A percentile compares a stretch with the other conserved stretches of the same genome.
Conservation (phyloP, 2,329 filamentous ascomycete species). For the Trichothecium roseum region DNA sequence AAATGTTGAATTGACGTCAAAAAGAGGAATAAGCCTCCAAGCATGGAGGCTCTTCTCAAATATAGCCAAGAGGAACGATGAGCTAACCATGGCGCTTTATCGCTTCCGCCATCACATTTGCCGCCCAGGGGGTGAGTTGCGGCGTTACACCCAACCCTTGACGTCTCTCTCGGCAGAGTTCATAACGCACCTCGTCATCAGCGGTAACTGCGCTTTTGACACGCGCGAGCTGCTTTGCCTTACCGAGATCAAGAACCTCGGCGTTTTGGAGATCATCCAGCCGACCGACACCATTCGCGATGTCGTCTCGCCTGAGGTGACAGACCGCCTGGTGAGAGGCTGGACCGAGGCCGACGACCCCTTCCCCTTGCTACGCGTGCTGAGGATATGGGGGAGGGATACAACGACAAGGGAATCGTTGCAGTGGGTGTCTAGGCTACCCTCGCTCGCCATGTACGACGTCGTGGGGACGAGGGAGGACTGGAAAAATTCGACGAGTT, state of each 20-base stretch:
- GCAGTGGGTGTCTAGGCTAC: constrained; percentile 29
- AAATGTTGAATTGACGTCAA: not conserved
- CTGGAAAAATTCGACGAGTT: constrained; percentile 19
- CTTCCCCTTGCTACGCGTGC: constrained; percentile 35
- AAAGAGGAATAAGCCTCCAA: constrained; percentile 25
- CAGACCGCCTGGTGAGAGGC: constrained; percentile 32
- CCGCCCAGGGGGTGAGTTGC: constrained; percentile 20
- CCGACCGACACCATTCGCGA: constrained; percentile 16
- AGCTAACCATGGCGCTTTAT: constrained; percentile 24
- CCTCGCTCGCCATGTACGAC: constrained; percentile 33
- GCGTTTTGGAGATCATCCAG: constrained; percentile 35
- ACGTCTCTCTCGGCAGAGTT: constrained; percentile 25
- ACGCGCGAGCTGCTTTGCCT: constrained; percentile 29
- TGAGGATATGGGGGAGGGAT: constrained; percentile 33
- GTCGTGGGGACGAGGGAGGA: constrained; percentile 23
- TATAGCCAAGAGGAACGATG: constrained; percentile 18
- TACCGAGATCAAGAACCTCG: constrained; percentile 33
- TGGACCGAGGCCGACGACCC: constrained; percentile 30
- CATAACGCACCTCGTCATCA: constrained; percentile 29
- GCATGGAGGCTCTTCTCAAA: constrained; percentile 29
- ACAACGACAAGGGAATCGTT: constrained; percentile 29
- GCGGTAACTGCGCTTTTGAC: constrained; percentile 21
- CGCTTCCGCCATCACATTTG: constrained; percentile 29
- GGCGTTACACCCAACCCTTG: constrained; percentile 25
- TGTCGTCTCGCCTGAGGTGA: constrained; percentile 24